Base-by-base conservation (phyloP, 1,284 basidiomycete species). In the Nidula niveotomentosa region DNA sequence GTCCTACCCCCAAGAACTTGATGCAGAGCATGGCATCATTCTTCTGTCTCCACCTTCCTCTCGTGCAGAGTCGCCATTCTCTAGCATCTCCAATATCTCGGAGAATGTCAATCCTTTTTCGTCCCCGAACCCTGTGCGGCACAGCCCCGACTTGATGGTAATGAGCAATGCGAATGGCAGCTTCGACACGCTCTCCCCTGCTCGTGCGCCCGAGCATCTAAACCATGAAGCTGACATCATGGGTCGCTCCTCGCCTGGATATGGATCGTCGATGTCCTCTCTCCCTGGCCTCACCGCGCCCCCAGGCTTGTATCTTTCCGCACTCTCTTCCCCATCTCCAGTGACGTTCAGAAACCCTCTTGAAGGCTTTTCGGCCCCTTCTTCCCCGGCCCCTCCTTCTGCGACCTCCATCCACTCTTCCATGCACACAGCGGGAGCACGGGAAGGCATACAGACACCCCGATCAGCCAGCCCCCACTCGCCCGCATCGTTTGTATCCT, bases 11-110 rank as follows among this genome's bases (percentile, higher is more conserved):
- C 68, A 71, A 51, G 70, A 74, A 23, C 56, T 75, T 53, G 76
- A 78, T 54, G 69, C 71, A 39, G 76, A 76, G 56, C 68, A 69
- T 30, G 74, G 71, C 13, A 59, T 78, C 17, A 75, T 76, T 53
- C 67, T 78, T 15, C 64, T 77, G 36, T 76, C 75, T 12, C 71
- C 75, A 4, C 75, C 76, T 17, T 75, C 76, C 9, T 78, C 76
- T 12, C 69, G 74, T 23, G 63, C 74, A 0, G 68, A 71, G 13
- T 72, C 74, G 7, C 75, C 76, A 0, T 77, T 76, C 59, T 69
- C 69, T n/a, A 59, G 59, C 3, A 49, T 69, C 41, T 67, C 66
- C 23, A 36, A 33, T 36, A 33, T 18, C 30, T 44, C 41, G 39
- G 48, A 47, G 23, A 55, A 55, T 13, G n/a, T 10, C 13, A 17